A percentile compares a stretch with the other conserved stretches of the same genome.
phyloP scores from a whole-genome alignment of 345 rosid genomes.

The Stellera chamaejasme region DNA sequence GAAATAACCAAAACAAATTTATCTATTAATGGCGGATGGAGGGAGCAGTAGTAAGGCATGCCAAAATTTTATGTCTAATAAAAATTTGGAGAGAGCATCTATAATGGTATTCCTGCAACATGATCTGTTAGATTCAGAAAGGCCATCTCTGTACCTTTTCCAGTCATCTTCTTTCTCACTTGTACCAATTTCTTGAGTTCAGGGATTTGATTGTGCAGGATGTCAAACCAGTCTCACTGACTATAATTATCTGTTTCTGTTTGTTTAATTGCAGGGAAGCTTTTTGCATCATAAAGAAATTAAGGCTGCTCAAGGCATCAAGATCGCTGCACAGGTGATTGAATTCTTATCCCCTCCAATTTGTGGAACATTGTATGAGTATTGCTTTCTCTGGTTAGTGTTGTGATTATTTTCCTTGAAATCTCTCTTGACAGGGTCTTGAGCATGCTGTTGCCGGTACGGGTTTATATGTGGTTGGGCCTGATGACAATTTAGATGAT shows the following conservation, averaged over 20 bases:
- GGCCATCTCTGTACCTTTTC: too few species aligned
- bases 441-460: conserved; percentile 98
- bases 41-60: too few species aligned
- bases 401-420: neutral
- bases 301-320: conserved; percentile 96
- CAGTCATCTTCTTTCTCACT: too few species aligned
- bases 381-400: neutral
- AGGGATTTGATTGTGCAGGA: too few species aligned
- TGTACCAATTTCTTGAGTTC: too few species aligned
- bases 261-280: conserved; percentile 62
- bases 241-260: neutral
- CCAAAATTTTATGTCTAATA: too few species aligned
- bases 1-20: too few species aligned
- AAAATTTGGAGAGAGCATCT: too few species aligned
- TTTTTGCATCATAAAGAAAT: conserved; percentile 80
- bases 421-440: conserved; percentile 45
- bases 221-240: too few species aligned
- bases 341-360: conserved; percentile 1
- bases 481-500: conserved; percentile 69
- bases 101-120: too few species aligned
- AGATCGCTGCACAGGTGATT: conserved; percentile 82
- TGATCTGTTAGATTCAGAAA: too few species aligned
- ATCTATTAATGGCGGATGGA: too few species aligned
- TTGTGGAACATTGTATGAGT: neutral
- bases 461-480: conserved; percentile 67